Evolutionary conservation across 192 early-diverging fungal genomes (phyloP).

Genomic region (Umbelopsis vinacea): DNA sequence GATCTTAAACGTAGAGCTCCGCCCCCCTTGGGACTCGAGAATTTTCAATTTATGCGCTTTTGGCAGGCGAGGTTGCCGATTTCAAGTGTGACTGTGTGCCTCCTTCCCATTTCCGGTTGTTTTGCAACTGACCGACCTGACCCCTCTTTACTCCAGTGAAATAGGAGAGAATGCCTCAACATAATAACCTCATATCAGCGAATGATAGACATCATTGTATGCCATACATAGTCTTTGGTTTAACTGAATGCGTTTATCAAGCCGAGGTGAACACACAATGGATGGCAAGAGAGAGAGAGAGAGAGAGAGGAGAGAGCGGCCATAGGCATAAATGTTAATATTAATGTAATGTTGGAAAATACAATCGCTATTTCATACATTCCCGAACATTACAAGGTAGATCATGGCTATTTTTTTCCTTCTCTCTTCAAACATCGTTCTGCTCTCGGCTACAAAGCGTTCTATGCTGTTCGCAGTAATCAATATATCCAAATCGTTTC

Average conservation of each 20-base stretch:
- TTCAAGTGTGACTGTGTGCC: slow-evolving; percentile 18
- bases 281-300: too few species aligned
- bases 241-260: too few species aligned
- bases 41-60: slow-evolving; percentile 26
- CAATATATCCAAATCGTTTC: background rate
- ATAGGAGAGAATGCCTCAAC: slow-evolving; percentile 20
- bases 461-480: background rate
- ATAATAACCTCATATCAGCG: background rate
- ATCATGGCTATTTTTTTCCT: too few species aligned
- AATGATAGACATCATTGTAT: background rate
- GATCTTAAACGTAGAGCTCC: background rate
- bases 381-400: too few species aligned
- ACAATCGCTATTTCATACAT: too few species aligned
- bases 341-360: too few species aligned
- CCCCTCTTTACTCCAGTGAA: slow-evolving; percentile 14
- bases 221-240: too few species aligned
- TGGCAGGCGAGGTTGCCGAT: slow-evolving; percentile 14
- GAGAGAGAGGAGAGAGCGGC: too few species aligned
- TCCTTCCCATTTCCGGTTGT: slow-evolving; percentile 20
- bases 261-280: too few species aligned
- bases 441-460: background rate
- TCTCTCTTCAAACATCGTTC: too few species aligned
- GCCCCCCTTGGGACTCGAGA: slow-evolving; percentile 21
- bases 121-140: slow-evolving; percentile 19
- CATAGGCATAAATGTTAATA: too few species aligned